phyloP scores from a whole-genome alignment of 177 flowering plant genomes.

The Vitis hybrid region DNA sequence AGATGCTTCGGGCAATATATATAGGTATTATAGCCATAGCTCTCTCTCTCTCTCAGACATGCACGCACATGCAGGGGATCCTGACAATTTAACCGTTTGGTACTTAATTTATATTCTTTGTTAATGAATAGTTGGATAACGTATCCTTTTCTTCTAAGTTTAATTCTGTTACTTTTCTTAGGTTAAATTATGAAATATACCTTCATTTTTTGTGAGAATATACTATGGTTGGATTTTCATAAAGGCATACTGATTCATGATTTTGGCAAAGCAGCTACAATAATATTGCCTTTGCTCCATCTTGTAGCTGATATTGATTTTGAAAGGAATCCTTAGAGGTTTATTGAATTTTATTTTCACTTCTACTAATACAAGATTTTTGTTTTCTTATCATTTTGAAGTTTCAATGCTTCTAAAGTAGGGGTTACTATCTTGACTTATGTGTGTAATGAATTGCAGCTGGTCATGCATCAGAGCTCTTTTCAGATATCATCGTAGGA shows the following conservation, averaged over 20 bases:
- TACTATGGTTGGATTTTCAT: not conserved
- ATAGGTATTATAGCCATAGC: slow-evolving; percentile 54
- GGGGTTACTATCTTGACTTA: not conserved
- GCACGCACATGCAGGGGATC: too few species aligned
- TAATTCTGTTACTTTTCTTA: too few species aligned
- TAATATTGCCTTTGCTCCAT: not conserved
- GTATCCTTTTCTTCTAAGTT: too few species aligned
- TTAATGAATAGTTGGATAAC: too few species aligned
- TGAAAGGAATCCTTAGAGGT: not conserved
- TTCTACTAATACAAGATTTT: not conserved
- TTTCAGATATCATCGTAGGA: slow-evolving; percentile 92
- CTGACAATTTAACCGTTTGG: too few species aligned
- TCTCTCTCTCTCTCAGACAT: slow-evolving; percentile 9
- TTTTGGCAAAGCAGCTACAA: not conserved
- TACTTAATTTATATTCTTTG: too few species aligned
- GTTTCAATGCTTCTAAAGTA: not conserved
- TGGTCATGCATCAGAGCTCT: slow-evolving; percentile 97
- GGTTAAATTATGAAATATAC: too few species aligned
- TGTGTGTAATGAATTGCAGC: slow-evolving; percentile 48
- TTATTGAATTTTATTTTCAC: not conserved
- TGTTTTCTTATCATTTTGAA: not conserved
- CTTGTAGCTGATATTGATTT: not conserved
- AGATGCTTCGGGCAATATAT: slow-evolving; percentile 92
- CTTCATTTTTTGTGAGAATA: too few species aligned
- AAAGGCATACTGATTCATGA: too few species aligned